Conservation (phyloP, 2,329 filamentous ascomycete species). For the Aspergillus arachidicola region DNA sequence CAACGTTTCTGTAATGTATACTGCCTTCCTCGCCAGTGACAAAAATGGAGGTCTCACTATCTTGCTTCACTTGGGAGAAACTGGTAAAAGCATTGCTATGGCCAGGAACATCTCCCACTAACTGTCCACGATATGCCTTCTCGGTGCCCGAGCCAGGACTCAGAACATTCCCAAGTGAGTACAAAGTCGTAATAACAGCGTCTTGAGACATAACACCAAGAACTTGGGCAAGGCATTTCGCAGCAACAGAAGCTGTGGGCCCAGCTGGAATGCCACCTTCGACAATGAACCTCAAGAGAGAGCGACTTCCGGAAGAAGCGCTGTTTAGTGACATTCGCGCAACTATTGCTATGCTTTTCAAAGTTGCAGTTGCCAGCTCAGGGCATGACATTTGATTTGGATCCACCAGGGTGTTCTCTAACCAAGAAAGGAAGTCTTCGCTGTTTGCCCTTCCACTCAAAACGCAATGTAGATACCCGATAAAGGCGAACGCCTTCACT, state of each 20-base stretch:
- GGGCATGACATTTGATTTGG: constrained; percentile 79
- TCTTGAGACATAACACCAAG: constrained; percentile 85
- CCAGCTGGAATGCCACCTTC: constrained; percentile 70
- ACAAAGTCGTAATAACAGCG: constrained; percentile 90
- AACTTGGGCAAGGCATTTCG: constrained; percentile 80
- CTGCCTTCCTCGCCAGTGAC: constrained; percentile 77
- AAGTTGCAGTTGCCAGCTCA: constrained; percentile 72
- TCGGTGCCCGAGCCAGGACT: constrained; percentile 67
- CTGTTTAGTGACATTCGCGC: constrained; percentile 73
- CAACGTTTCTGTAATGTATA: constrained; percentile 79
- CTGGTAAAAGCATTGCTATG: constrained; percentile 51
- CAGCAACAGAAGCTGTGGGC: constrained; percentile 72
- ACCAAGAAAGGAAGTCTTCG: constrained; percentile 78
- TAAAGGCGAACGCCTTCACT: constrained; percentile 79
- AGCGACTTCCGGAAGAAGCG: constrained; percentile 74
- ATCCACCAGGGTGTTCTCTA: constrained; percentile 80
- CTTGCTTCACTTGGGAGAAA: constrained; percentile 35
- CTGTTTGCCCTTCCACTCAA: constrained; percentile 79
- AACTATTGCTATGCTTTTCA: constrained; percentile 80
- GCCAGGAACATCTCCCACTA: constrained; percentile 43
- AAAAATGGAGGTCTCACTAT: constrained; percentile 68
- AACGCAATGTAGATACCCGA: constrained; percentile 83
- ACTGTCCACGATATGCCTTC: constrained; percentile 40
- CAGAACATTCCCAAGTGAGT: constrained; percentile 93
- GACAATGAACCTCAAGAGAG: constrained; percentile 84